These are phyloP conservation scores for Diaporthe sp. DNA, from an alignment of 2,329 filamentous ascomycete genomes.

Conservation along the genomic window DNA sequence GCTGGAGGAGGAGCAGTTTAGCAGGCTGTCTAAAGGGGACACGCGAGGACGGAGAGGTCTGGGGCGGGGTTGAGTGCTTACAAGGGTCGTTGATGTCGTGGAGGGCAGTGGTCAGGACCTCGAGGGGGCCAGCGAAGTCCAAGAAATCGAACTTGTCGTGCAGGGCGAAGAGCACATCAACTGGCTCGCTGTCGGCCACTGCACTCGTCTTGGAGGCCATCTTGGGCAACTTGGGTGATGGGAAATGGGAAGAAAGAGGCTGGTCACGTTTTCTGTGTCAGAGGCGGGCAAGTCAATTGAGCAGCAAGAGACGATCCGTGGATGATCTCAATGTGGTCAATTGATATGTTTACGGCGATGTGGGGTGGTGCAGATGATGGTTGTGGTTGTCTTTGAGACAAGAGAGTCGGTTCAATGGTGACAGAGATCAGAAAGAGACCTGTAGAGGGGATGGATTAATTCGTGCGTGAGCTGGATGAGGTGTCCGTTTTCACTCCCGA, in stretches of 20 bases:
- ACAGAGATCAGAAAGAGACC: background rate
- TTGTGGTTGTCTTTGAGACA: background rate
- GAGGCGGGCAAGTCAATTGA: slow-evolving; percentile 29
- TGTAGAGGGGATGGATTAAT: background rate
- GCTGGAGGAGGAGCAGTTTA: slow-evolving; percentile 46
- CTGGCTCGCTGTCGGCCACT: slow-evolving; percentile 65
- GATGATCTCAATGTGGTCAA: slow-evolving; percentile 29
- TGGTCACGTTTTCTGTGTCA: slow-evolving; percentile 24
- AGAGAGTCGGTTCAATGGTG: background rate
- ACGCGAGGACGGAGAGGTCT: slow-evolving; percentile 15
- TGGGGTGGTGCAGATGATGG: background rate
- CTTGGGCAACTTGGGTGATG: slow-evolving; percentile 48
- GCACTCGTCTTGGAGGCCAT: slow-evolving; percentile 70
- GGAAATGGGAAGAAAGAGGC: background rate
- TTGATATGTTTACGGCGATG: slow-evolving; percentile 18
- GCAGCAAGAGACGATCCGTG: slow-evolving; percentile 16
- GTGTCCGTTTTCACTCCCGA: slow-evolving; percentile 24
- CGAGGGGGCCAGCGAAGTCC: slow-evolving; percentile 66
- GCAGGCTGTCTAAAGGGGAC: background rate
- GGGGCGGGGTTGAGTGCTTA: slow-evolving; percentile 42
- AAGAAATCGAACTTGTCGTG: slow-evolving; percentile 69
- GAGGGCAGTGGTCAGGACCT: slow-evolving; percentile 61
- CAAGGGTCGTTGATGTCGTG: slow-evolving; percentile 65
- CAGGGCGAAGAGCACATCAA: slow-evolving; percentile 70
- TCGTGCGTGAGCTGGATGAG: slow-evolving; percentile 21